Evolutionary conservation across 176 grass and related monocot genomes (phyloP).

Genomic region (Juncus effusus): DNA sequence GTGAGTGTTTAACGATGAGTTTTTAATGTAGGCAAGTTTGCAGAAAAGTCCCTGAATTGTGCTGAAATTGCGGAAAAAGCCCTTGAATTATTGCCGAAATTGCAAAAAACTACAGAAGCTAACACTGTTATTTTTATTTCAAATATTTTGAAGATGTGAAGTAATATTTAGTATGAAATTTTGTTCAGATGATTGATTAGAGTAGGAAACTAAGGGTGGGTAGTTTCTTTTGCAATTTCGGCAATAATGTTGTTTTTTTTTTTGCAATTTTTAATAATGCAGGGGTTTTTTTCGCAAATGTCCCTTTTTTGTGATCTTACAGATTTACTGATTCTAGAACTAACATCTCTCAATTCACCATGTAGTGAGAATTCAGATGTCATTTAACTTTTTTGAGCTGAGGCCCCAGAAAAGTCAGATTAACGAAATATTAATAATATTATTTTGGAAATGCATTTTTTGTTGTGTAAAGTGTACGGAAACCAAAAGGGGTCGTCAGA

Average conservation of each 20-base stretch:
- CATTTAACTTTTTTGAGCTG: conserved; percentile 18
- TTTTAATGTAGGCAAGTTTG: neutral
- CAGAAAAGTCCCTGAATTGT: neutral
- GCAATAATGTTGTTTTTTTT: too few species aligned
- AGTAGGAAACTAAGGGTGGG: too few species aligned
- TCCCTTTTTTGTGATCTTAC: too few species aligned
- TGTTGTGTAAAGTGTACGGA: conserved; percentile 56
- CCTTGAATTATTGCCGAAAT: neutral
- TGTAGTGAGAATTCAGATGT: conserved; percentile 7
- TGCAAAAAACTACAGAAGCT: neutral
- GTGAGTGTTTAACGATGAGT: conserved; percentile 45
- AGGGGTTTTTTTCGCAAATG: too few species aligned
- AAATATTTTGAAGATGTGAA: too few species aligned
- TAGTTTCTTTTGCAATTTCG: too few species aligned
- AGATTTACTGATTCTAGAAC: too few species aligned
- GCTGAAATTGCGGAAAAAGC: conserved; percentile 2
- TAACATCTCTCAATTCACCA: neutral
- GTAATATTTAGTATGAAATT: too few species aligned
- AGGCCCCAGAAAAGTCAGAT: conserved; percentile 15
- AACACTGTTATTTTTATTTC: too few species aligned
- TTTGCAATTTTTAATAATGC: too few species aligned
- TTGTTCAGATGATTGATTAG: too few species aligned
- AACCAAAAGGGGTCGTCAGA: conserved; percentile 72
- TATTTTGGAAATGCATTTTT: conserved; percentile 72
- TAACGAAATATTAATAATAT: conserved; percentile 47